Evolutionary conservation across 805 yeast species (phyloP).

Genomic region (Komagataella populi): DNA sequence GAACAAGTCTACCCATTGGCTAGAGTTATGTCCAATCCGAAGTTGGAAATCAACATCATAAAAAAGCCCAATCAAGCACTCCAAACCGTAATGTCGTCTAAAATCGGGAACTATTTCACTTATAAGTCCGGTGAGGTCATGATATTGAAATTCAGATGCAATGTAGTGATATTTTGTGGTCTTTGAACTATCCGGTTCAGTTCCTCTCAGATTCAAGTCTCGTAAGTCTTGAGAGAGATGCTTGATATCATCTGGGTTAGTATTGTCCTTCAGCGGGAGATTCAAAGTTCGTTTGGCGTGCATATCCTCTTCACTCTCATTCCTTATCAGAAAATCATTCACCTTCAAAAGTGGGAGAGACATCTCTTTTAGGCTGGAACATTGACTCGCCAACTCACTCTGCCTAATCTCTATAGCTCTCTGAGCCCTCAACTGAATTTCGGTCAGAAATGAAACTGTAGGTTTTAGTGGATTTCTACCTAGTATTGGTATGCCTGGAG

Average conservation of each 20-base stretch:
- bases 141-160: slow-evolving; percentile 2
- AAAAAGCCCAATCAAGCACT: background rate
- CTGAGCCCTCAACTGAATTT: slow-evolving; percentile 24
- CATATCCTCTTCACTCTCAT: slow-evolving; percentile 7
- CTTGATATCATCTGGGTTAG: background rate
- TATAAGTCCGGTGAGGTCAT: slow-evolving; percentile 3
- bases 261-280: background rate
- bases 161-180: slow-evolving; percentile 1
- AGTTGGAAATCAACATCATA: background rate
- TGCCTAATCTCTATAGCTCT: slow-evolving; percentile 5
- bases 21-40: background rate
- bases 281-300: background rate
- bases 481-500: background rate
- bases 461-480: background rate
- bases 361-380: slow-evolving; percentile 19
- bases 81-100: slow-evolving; percentile 3
- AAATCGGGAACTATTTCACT: slow-evolving; percentile 4
- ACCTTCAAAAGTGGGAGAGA: slow-evolving; percentile 17
- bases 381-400: slow-evolving; percentile 15
- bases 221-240: background rate
- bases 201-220: background rate
- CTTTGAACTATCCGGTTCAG: background rate
- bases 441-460: slow-evolving; percentile 16
- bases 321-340: slow-evolving; percentile 20
- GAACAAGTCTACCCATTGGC: slow-evolving; percentile 30